These are phyloP conservation scores for Cercophora sp. DNA, from an alignment of 495 filamentous ascomycete species.

Conservation along the genomic window DNA sequence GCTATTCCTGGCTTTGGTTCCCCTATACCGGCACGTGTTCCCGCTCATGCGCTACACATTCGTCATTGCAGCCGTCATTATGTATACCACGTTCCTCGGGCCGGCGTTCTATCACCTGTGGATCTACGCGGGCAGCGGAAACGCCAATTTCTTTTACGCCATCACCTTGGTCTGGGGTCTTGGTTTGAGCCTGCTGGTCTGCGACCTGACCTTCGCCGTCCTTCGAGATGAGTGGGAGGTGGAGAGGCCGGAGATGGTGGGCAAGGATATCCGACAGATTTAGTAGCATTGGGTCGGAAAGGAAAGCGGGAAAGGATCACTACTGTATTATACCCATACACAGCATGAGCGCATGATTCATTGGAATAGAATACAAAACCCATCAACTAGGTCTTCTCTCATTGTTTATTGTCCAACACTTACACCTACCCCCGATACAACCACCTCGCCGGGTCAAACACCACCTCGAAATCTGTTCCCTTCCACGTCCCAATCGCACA, in stretches of 20 bases:
- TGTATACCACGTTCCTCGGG: conserved; percentile 84
- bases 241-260: conserved; percentile 82
- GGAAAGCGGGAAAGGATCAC: neutral
- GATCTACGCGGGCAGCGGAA: conserved; percentile 97
- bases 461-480: conserved; percentile 65
- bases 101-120: conserved; percentile 96
- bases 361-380: too few relatives aligned
- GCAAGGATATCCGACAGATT: conserved; percentile 82
- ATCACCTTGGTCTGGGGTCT: conserved; percentile 97
- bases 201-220: conserved; percentile 81
- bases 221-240: conserved; percentile 92
- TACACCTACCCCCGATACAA: too few relatives aligned
- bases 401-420: too few relatives aligned
- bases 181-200: conserved; percentile 71
- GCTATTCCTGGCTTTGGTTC: conserved; percentile 75
- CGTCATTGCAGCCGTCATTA: conserved; percentile 70
- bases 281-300: conserved; percentile 30
- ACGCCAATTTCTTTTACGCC: conserved; percentile 99
- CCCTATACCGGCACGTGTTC: conserved; percentile 91
- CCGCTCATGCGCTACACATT: conserved; percentile 94
- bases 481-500: conserved; percentile 75
- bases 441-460: conserved; percentile 54
- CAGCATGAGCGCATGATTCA: too few relatives aligned
- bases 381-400: too few relatives aligned
- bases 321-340: neutral